Evolutionary conservation across 1,284 basidiomycete species (phyloP), one percentile per base, ranked within the genome.

Genomic region (Phlebopus sp.): DNA sequence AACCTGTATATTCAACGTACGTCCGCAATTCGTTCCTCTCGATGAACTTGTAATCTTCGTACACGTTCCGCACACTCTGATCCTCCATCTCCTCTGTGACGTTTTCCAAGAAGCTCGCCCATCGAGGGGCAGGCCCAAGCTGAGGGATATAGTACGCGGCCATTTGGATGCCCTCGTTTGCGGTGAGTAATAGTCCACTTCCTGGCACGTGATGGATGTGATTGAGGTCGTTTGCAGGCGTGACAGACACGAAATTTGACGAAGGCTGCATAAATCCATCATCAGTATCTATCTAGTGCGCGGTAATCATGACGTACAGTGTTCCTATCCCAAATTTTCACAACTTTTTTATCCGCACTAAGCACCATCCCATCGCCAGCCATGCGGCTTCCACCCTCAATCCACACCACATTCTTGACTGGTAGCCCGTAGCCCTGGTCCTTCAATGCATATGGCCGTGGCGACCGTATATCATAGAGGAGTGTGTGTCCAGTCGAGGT

Each of bases 11-110:
- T 15, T 32, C 15, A 18, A 81, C 86, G 42, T 60, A 92, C 90
- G 78, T 84, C 55, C 85, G 80, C 50, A 99, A 79, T 67, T 99
- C 97, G 56, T 73, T 76, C 51, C 90, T 78, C 69, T 96, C 92
- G 55, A 99, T 80, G 63, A 99, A 99, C 71, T 99, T 99, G 82
- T 88, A 99, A 72, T 98, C 97, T 65, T 96, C 88, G 69, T 98
- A 99, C 1, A 82, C 78, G 19, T 77, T 83, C 32, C 85, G 79
- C n/a, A 74, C 74, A 1, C 83, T 81, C 62, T 90, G 87, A 61
- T 92, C 90, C 60, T 95, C 95, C 83, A 97, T 87, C 66, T 97
- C 94, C 66, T 99, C 97, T 0, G 97, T 99, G 63, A 99, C 87
- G 58, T 92, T 93, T 72, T 99, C 97, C 50, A 99, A 81, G 84